Conservation (phyloP, 163 green algal genomes). For the Trebouxia gelatinosa region DNA sequence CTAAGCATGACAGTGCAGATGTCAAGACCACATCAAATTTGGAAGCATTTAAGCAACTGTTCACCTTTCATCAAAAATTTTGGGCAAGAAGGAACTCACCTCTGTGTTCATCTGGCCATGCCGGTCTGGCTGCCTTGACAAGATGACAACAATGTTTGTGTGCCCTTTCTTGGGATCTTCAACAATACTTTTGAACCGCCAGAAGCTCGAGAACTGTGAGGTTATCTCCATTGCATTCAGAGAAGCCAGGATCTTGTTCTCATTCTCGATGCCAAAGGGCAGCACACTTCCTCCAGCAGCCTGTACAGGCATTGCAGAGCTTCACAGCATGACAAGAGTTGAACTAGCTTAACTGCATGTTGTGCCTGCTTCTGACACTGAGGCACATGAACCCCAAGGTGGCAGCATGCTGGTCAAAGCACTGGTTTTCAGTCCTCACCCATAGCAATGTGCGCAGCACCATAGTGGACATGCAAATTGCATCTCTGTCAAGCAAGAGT, state of each 20-base stretch:
- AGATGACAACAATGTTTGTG: background rate
- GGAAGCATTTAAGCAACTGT: background rate
- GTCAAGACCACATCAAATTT: background rate
- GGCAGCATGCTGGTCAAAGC: background rate
- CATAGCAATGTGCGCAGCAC: too few relatives aligned
- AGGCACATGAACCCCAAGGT: background rate
- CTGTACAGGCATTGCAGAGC: too few relatives aligned
- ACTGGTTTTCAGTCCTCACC: too few relatives aligned
- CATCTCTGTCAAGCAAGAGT: too few relatives aligned
- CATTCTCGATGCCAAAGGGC: conserved; percentile 13
- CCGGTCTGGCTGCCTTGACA: conserved; percentile 2
- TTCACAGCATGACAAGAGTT: too few relatives aligned
- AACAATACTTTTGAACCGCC: background rate
- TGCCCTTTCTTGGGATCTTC: background rate
- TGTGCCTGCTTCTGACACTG: too few relatives aligned
- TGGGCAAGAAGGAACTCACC: background rate
- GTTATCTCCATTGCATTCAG: conserved; percentile 8
- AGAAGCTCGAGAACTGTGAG: conserved; percentile 8
- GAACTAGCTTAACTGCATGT: too few relatives aligned
- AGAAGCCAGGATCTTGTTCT: background rate
- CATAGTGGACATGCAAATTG: too few relatives aligned
- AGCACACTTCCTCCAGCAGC: background rate
- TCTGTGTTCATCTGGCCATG: conserved; percentile 3
- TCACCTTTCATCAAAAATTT: background rate
- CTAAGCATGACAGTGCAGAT: background rate